Base-by-base conservation (phyloP, 2,329 filamentous ascomycete genomes). In the Westerdykella aurantiaca region DNA sequence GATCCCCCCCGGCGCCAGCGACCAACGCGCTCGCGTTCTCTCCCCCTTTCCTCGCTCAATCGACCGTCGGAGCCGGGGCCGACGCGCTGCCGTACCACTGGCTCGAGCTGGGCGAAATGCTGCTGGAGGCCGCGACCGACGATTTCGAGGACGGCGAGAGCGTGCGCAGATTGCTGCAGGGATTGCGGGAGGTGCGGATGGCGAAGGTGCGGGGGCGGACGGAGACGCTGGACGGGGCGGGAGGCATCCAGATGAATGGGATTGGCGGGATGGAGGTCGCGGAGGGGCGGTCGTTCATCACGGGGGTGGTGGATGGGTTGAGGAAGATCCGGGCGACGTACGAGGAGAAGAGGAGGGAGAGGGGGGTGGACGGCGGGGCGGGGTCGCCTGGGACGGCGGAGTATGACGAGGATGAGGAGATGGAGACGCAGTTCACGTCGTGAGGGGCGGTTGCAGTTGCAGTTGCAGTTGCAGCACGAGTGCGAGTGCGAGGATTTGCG, bases 221-320 rank as follows among this genome's bases (percentile, higher is more conserved):
- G 12, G 78, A 81, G 31, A 79, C 82, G 33, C 69, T 95, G 39
- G 86, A 89, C 56, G 79, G 78, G 16, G 85, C 78, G 7, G 82
- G 81, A 3, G 82, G 83, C 17, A 82, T 90, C n/a, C 79, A 85
- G 44, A 72, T 85, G 63, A 83, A 82, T 39, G 91, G 91, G 17
- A 86, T 97, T 0, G 93, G 93, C 2, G 87, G 87, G 2, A 89
- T 97, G 85, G 93, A 98, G 72, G 75, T 97, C 38, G 85, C 86
- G 0, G 91, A 97, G 71, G 86, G 83, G 43, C 78, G 91, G 57
- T 83, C 82, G 0, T 95, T 96, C 61, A 81, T 97, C 48, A 75
- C 81, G 1, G 87, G 86, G 1, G 88, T 96, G 2, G 83, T 97
- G 51, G 90, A 97, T 65, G 88, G 87, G 4, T 75, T 97, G 57